A percentile compares a stretch with the other conserved stretches of the same genome.
Evolutionary conservation across 1,284 basidiomycete genomes (phyloP).

Genomic region (Coniferiporia sulphurascens): DNA sequence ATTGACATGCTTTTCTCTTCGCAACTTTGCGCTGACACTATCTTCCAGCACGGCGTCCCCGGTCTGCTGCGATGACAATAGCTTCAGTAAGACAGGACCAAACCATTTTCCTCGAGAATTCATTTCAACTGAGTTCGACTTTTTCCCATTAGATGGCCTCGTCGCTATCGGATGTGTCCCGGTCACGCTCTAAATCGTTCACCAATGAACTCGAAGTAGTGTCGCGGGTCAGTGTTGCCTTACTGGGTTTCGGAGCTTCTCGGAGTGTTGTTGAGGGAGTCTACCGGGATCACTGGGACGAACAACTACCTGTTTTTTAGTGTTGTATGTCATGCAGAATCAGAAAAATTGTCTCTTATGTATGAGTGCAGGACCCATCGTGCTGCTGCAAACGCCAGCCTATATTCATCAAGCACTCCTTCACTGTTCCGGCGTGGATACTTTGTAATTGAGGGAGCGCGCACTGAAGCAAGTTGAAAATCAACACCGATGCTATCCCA

Average conservation of each 20-base stretch:
- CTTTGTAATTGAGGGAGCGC: too few relatives aligned
- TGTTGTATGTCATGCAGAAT: background rate
- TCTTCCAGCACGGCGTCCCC: background rate
- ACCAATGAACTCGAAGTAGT: background rate
- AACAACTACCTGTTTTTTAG: background rate
- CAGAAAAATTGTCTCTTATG: too few relatives aligned
- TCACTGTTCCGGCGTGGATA: too few relatives aligned
- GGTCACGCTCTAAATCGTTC: background rate
- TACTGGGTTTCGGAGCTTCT: too few relatives aligned
- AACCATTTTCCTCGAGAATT: too few relatives aligned
- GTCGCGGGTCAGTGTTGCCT: background rate
- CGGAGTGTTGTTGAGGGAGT: background rate
- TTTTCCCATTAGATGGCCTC: background rate
- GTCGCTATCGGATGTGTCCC: constrained; percentile 3
- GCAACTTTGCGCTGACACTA: background rate
- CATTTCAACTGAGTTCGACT: background rate
- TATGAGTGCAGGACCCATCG: too few relatives aligned
- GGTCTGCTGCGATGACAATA: constrained; percentile 6
- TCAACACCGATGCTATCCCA: too few relatives aligned
- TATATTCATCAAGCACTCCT: too few relatives aligned
- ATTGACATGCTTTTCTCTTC: background rate
- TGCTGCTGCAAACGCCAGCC: too few relatives aligned
- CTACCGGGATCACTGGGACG: background rate
- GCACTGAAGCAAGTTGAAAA: too few relatives aligned
- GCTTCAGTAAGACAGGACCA: background rate